phyloP scores from a whole-genome alignment of 208 protist genomes.

The Tritrichomonas foetus region DNA sequence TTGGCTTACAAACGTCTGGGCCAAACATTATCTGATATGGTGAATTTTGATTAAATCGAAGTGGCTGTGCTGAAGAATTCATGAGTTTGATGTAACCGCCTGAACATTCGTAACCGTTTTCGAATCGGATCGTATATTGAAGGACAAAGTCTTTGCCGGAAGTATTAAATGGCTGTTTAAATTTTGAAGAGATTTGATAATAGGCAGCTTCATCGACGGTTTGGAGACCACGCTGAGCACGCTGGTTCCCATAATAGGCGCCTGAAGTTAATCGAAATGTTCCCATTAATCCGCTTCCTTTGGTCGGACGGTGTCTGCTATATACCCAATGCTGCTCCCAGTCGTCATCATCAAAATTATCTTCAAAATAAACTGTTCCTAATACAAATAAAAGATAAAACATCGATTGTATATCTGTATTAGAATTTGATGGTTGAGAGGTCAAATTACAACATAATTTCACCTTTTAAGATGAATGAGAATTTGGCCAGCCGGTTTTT shows the following conservation, averaged over 20 bases:
- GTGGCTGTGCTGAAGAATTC: background rate
- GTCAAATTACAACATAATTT: too few species aligned
- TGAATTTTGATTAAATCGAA: background rate
- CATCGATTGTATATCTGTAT: constrained; percentile 23
- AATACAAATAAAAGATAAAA: background rate
- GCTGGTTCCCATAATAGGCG: background rate
- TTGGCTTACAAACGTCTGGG: constrained; percentile 58
- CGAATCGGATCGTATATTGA: constrained; percentile 62
- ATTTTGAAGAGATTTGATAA: constrained; percentile 39
- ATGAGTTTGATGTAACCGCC: constrained; percentile 59
- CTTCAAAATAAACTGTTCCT: constrained; percentile 17
- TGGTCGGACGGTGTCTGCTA: background rate
- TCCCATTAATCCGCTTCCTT: background rate
- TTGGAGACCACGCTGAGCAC: background rate
- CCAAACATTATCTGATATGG: constrained; percentile 57
- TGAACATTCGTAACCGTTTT: constrained; percentile 65
- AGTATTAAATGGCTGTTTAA: constrained; percentile 7
- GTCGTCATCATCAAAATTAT: constrained; percentile 33
- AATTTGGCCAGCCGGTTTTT: too few species aligned
- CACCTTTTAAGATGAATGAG: too few species aligned
- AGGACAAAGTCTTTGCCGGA: constrained; percentile 48
- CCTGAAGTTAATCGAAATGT: background rate
- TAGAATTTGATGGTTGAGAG: too few species aligned
- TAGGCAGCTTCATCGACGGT: background rate
- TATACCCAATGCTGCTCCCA: constrained; percentile 23